Evolutionary conservation across 805 yeast species (phyloP).

Genomic region (Yarrowia osloensis): DNA sequence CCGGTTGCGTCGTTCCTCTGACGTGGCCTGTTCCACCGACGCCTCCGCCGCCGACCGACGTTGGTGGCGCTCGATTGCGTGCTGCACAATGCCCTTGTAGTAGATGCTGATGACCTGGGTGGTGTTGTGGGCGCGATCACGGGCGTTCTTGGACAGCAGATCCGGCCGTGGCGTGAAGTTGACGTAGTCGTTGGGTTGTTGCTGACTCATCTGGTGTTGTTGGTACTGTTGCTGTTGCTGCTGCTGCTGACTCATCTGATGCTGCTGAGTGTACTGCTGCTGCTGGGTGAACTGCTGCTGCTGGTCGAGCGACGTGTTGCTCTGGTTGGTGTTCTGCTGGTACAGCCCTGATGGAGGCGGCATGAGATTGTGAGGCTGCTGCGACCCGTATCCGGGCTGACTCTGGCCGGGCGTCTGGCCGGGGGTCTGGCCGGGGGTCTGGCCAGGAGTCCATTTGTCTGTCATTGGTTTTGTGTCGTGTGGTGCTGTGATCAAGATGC

Average conservation of each 20-base stretch:
- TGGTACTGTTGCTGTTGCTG: constrained; percentile 36
- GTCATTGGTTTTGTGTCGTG: not conserved
- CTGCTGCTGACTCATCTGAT: constrained; percentile 27
- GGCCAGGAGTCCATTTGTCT: constrained; percentile 12
- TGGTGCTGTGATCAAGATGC: too few species aligned
- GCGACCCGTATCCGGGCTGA: not conserved
- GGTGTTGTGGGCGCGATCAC: constrained; percentile 81
- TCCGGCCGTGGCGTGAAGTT: constrained; percentile 84
- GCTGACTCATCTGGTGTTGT: too few species aligned
- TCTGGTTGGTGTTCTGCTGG: constrained; percentile 3
- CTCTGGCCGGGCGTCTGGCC: too few species aligned
- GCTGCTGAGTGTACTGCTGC: constrained; percentile 2
- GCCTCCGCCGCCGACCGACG: constrained; percentile 84
- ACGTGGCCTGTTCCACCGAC: constrained; percentile 49
- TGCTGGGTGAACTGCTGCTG: constrained; percentile 26
- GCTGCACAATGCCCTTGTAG: constrained; percentile 80
- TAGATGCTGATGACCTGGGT: constrained; percentile 80
- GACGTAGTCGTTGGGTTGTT: constrained; percentile 49
- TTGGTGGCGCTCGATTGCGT: constrained; percentile 94
- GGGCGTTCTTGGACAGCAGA: constrained; percentile 66
- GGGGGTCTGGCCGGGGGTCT: too few species aligned
- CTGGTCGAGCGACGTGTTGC: constrained; percentile 17
- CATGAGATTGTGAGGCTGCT: constrained; percentile 28
- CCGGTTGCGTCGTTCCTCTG: constrained; percentile 78
- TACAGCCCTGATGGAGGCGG: constrained; percentile 10